Base-by-base conservation (phyloP, 106 monocot genomes). In the Chionographis japonica region DNA sequence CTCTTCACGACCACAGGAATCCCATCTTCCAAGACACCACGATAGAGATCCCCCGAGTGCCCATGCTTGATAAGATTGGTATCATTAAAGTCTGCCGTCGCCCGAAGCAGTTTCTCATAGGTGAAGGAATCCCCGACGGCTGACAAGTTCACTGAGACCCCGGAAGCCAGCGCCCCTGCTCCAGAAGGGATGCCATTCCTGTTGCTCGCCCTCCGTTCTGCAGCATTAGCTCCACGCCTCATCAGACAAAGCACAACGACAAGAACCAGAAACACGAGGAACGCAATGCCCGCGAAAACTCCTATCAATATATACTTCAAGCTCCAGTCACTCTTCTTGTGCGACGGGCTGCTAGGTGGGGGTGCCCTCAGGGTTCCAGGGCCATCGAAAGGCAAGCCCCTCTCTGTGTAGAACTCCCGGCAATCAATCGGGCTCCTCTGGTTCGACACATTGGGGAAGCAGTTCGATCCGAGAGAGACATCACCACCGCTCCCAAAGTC, bases 31-130 rank as follows among this genome's bases (percentile, higher is more conserved):
- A 90, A 62, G 3, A 71, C n/a, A 10, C 94, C 94, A 63, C 56
- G 75, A 62, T 80, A 90, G 60, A 94, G 72, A 59, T 90, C 94
- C 3, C 94, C 94, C 3, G 90, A 88, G 42, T 95, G 85, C 12
- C 94, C 94, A 8, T 77, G 80, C 20, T 84, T 88, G 58, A 95
- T 91, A 17, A 95, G 83, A 59, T 91, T 88, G 17, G 40, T n/a
- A 14, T 91, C 85, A 6, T 67, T 74, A n/a, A 95, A 95, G 17
- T 79, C 60, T 12, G 71, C 50, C 0, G 94, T 91, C 0, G 83
- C 85, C 39, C 54, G 76, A 20, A 75, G 58, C 71, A 95, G 63
- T 27, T 84, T 83, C 46, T 85, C 83, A 70, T 79, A 82, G 8
- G 80, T 81, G 77, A 81, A 91, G 2, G 81, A 71, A 55, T 90